phyloP scores from a whole-genome alignment of 2,329 filamentous ascomycete species.

The Aspergillus tamarii region DNA sequence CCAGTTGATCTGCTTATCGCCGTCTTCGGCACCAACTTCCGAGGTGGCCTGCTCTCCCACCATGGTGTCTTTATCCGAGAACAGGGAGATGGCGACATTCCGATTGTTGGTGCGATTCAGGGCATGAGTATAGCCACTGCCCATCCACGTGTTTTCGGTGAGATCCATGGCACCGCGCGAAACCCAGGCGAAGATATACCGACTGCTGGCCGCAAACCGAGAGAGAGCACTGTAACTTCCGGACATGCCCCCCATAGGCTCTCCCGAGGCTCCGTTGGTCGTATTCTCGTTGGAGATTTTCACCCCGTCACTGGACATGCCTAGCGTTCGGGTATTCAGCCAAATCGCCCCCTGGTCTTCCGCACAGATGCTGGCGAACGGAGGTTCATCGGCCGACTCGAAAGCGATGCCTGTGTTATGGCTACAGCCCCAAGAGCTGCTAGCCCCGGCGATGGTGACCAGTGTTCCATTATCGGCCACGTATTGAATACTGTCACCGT shows the following conservation, averaged over 20 bases:
- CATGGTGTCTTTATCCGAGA: slow-evolving; percentile 62
- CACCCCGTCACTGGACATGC: slow-evolving; percentile 55
- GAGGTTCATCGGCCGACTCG: slow-evolving; percentile 61
- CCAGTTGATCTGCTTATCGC: slow-evolving; percentile 65
- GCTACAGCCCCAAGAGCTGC: slow-evolving; percentile 63
- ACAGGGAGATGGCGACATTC: slow-evolving; percentile 61
- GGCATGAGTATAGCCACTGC: slow-evolving; percentile 56
- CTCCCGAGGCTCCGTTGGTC: slow-evolving; percentile 61
- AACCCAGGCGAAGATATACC: slow-evolving; percentile 66
- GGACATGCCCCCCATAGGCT: slow-evolving; percentile 66
- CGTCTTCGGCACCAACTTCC: slow-evolving; percentile 55
- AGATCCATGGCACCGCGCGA: slow-evolving; percentile 62
- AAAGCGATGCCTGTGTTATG: slow-evolving; percentile 69
- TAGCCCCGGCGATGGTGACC: slow-evolving; percentile 56
- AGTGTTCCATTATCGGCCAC: slow-evolving; percentile 54
- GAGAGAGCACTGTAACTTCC: slow-evolving; percentile 63
- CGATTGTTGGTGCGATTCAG: slow-evolving; percentile 60
- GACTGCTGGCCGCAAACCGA: slow-evolving; percentile 54
- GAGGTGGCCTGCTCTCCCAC: slow-evolving; percentile 58
- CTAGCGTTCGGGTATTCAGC: slow-evolving; percentile 63
- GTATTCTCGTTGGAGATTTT: slow-evolving; percentile 67
- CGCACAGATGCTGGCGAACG: slow-evolving; percentile 62
- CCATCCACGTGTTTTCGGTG: slow-evolving; percentile 61
- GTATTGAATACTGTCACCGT: slow-evolving; percentile 60
- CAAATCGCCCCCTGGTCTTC: slow-evolving; percentile 67